Percentiles rank a stretch among this genome's conserved stretches.
Evolutionary conservation across 2,329 filamentous ascomycete genomes (phyloP).

Genomic region (Ceratocystis variospora): DNA sequence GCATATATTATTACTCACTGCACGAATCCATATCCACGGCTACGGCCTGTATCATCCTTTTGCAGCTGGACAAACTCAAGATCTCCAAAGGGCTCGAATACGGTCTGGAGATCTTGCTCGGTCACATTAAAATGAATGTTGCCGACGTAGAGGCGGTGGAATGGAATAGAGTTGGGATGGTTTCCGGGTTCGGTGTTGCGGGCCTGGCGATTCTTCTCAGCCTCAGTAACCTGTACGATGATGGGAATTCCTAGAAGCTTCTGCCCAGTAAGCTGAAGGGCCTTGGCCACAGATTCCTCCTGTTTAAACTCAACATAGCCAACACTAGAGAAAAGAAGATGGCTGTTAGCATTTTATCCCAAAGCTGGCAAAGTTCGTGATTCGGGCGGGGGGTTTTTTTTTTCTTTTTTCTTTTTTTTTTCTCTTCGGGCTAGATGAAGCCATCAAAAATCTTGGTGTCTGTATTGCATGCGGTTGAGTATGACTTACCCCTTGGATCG

Average conservation of each 20-base stretch:
- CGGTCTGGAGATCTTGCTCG: slow-evolving; percentile 85
- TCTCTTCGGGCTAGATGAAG: too few relatives aligned
- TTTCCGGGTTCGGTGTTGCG: slow-evolving; percentile 59
- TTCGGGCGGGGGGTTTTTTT: too few relatives aligned
- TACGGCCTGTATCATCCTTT: slow-evolving; percentile 82
- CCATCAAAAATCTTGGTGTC: too few relatives aligned
- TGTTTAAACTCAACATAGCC: slow-evolving; percentile 98
- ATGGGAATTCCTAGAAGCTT: slow-evolving; percentile 97
- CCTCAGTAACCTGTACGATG: slow-evolving; percentile 95
- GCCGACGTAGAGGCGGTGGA: slow-evolving; percentile 95
- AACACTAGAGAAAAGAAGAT: slow-evolving; percentile 45
- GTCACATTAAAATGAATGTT: slow-evolving; percentile 99
- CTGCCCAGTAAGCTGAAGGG: slow-evolving; percentile 96
- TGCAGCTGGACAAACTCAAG: slow-evolving; percentile 96
- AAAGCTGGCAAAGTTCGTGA: too few relatives aligned
- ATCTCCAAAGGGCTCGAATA: slow-evolving; percentile 95
- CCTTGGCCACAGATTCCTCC: slow-evolving; percentile 83
- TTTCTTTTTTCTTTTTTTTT: too few relatives aligned
- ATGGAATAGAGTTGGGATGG: slow-evolving; percentile 74
- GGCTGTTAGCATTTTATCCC: slow-evolving; percentile 27
- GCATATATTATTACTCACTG: slow-evolving; percentile 54
- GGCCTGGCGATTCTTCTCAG: slow-evolving; percentile 96
- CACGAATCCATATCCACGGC: slow-evolving; percentile 94
- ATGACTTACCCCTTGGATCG: slow-evolving; percentile 81
- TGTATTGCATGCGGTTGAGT: neutral